Conservation (phyloP, 345 rosid genomes). For the Eutrema yunnanense region DNA sequence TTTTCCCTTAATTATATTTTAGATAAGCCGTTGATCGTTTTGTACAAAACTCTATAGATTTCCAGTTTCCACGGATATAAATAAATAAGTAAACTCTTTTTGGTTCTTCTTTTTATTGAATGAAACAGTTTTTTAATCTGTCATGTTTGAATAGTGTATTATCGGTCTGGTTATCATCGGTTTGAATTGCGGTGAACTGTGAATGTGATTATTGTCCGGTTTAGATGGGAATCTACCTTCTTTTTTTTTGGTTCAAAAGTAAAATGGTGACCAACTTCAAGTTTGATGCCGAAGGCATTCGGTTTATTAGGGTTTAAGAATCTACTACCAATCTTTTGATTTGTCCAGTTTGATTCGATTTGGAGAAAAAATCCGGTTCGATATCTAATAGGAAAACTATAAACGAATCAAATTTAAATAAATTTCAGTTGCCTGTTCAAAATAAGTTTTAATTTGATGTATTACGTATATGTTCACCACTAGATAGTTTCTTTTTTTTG, state of each 20-base stretch:
- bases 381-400: too few species aligned
- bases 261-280: not conserved
- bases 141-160: not conserved
- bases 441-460: too few species aligned
- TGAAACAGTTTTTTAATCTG: not conserved
- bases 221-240: slow-evolving; percentile 5
- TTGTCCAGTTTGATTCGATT: too few species aligned
- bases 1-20: not conserved
- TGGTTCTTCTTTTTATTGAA: not conserved
- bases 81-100: not conserved
- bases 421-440: too few species aligned
- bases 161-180: not conserved
- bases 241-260: not conserved
- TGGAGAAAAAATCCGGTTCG: too few species aligned
- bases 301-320: too few species aligned
- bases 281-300: not conserved
- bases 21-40: slow-evolving; percentile 1
- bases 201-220: not conserved
- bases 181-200: not conserved
- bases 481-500: too few species aligned
- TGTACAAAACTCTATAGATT: slow-evolving; percentile 13
- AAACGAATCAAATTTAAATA: too few species aligned
- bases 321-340: too few species aligned
- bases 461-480: too few species aligned
- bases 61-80: slow-evolving; percentile 25